Percentiles rank a stretch among this genome's conserved stretches.
phyloP scores from a whole-genome alignment of 441 rosid genomes.

The Aleurites moluccanus region DNA sequence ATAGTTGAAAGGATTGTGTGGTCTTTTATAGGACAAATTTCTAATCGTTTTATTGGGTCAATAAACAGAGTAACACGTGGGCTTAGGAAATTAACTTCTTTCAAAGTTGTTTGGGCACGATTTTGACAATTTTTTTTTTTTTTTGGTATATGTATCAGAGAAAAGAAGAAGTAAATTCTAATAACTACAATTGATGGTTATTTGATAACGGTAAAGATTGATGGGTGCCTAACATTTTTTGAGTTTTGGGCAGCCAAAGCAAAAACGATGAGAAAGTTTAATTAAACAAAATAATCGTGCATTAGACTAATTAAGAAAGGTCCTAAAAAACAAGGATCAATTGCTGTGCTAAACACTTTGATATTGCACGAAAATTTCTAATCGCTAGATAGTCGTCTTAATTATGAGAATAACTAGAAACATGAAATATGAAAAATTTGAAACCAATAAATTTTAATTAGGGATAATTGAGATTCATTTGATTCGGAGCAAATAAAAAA shows the following conservation, averaged over 20 bases:
- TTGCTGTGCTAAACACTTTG: not conserved
- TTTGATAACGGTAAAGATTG: not conserved
- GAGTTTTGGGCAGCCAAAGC: not conserved
- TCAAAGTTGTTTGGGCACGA: not conserved
- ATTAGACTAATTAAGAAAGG: not conserved
- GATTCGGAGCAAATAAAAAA: too few relatives aligned
- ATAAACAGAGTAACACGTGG: not conserved
- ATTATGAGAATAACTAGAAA: too few relatives aligned
- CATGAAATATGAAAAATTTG: too few relatives aligned
- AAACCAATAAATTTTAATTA: too few relatives aligned
- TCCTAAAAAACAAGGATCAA: not conserved
- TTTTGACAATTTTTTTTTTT: not conserved
- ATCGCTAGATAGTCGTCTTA: too few relatives aligned
- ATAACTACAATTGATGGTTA: not conserved
- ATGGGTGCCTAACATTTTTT: conserved; percentile 7
- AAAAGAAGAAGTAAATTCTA: not conserved
- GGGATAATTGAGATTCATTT: too few relatives aligned
- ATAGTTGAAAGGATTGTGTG: not conserved
- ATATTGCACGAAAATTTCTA: too few relatives aligned
- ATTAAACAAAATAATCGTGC: not conserved
- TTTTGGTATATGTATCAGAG: not conserved
- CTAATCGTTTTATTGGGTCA: not conserved
- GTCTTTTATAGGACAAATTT: conserved; percentile 7
- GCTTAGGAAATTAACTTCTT: not conserved
- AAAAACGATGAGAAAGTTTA: not conserved